A percentile compares a stretch with the other conserved stretches of the same genome.
phyloP scores from a whole-genome alignment of 352 stramenopile species.

The Aphanomyces euteiches region DNA sequence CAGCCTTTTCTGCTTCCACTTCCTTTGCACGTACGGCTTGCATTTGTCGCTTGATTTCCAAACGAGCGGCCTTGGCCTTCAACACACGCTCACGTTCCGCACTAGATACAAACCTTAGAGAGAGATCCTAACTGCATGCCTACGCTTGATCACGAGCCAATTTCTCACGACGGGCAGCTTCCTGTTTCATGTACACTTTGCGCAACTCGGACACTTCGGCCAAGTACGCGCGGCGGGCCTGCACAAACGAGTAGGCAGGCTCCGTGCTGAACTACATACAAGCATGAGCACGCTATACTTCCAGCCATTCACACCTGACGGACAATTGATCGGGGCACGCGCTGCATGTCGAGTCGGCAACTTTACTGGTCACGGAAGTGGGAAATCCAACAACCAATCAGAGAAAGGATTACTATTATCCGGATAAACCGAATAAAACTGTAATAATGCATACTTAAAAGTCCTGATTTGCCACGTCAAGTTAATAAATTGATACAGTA shows the following conservation, averaged over 20 bases:
- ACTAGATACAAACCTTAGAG: constrained; percentile 12
- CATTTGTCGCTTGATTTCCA: constrained; percentile 85
- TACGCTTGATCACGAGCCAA: constrained; percentile 54
- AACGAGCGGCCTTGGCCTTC: constrained; percentile 80
- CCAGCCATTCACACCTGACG: constrained; percentile 10
- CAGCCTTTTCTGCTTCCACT: constrained; percentile 70
- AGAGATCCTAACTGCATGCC: neutral
- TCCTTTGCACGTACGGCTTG: constrained; percentile 78
- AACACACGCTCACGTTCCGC: constrained; percentile 77
- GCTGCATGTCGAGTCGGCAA: constrained; percentile 24
- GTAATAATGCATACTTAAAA: neutral
- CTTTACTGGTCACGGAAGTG: constrained; percentile 19
- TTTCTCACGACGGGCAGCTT: constrained; percentile 66
- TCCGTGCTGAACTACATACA: constrained; percentile 29
- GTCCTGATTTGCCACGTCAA: too few relatives aligned
- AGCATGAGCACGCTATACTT: neutral
- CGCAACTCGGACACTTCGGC: constrained; percentile 62
- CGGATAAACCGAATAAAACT: neutral
- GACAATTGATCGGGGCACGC: constrained; percentile 8
- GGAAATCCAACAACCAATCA: constrained; percentile 3
- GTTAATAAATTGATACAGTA: too few relatives aligned
- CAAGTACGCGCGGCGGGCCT: constrained; percentile 63
- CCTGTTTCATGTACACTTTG: constrained; percentile 71
- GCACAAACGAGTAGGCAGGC: constrained; percentile 64
- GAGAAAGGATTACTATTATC: constrained; percentile 10